These are phyloP conservation scores for Lactarius psammicola DNA, from an alignment of 768 basidiomycete genomes.

Conservation along the genomic window DNA sequence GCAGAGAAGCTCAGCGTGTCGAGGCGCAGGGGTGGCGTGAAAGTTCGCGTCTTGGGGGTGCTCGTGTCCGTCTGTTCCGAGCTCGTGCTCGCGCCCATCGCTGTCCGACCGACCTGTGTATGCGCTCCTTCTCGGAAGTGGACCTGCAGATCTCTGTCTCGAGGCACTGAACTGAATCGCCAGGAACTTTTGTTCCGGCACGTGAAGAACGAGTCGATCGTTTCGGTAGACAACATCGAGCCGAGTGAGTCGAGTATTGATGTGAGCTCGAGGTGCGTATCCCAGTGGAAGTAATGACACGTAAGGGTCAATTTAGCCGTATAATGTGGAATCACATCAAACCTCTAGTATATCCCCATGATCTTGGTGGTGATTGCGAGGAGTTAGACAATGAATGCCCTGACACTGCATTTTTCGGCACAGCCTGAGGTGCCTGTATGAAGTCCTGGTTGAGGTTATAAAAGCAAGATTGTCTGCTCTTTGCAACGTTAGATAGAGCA, in stretches of 20 bases:
- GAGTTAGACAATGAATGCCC: too few relatives aligned
- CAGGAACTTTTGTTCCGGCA: slow-evolving; percentile 60
- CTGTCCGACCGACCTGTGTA: slow-evolving; percentile 53
- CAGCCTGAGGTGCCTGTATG: too few relatives aligned
- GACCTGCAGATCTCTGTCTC: slow-evolving; percentile 81
- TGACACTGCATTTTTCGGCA: too few relatives aligned
- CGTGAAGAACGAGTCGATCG: slow-evolving; percentile 80
- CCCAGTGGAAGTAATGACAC: too few relatives aligned
- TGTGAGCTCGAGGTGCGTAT: slow-evolving; percentile 85
- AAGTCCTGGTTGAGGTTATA: too few relatives aligned
- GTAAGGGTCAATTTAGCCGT: too few relatives aligned
- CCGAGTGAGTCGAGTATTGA: slow-evolving; percentile 97
- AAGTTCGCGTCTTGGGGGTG: slow-evolving; percentile 49
- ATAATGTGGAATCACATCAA: too few relatives aligned
- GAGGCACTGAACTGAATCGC: slow-evolving; percentile 76
- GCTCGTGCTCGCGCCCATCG: slow-evolving; percentile 28
- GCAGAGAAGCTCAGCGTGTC: slow-evolving; percentile 61
- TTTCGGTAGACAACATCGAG: slow-evolving; percentile 79
- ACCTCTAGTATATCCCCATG: too few relatives aligned
- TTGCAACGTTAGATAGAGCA: too few relatives aligned
- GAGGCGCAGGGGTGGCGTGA: slow-evolving; percentile 39
- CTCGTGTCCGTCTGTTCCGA: slow-evolving; percentile 42
- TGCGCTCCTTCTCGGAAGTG: slow-evolving; percentile 62
- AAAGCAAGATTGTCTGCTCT: too few relatives aligned
- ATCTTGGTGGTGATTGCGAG: too few relatives aligned